Evolutionary conservation across 331 rosid species (phyloP).

Genomic region (Malus hybrid): DNA sequence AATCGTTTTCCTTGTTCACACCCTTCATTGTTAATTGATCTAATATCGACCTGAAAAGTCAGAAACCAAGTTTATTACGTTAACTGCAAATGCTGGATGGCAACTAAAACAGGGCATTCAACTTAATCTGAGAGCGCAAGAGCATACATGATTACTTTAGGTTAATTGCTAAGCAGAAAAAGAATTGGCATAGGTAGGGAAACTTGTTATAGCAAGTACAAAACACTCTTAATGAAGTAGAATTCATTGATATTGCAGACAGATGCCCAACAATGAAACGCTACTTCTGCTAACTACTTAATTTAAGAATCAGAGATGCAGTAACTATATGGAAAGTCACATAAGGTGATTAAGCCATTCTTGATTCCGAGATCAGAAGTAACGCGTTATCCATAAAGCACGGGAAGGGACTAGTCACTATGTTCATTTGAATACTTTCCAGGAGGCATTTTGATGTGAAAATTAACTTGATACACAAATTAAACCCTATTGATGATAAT

Average conservation of each 20-base stretch:
- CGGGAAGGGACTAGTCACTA: neutral
- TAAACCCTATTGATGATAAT: no score
- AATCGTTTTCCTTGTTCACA: constrained; percentile 78
- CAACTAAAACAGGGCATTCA: neutral
- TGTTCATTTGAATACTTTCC: neutral
- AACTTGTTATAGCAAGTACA: neutral
- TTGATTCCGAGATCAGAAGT: no score
- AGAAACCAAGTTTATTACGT: constrained; percentile 6
- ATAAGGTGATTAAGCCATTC: no score
- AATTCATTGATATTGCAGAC: no score
- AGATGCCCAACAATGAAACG: no score
- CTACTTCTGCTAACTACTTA: no score
- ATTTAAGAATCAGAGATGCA: no score
- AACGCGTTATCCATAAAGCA: neutral
- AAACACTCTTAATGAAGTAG: no score
- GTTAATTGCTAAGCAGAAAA: neutral
- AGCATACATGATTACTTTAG: neutral
- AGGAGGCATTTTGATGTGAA: neutral
- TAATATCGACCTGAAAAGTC: constrained; percentile 62
- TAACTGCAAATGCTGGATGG: neutral
- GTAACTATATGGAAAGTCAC: no score
- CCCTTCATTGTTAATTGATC: constrained; percentile 80
- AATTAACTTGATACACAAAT: no score
- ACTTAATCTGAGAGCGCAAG: neutral
- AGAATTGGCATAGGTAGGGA: neutral